Evolutionary conservation across 176 grass and related monocot species (phyloP).

Genomic region (Avena atlantica): DNA sequence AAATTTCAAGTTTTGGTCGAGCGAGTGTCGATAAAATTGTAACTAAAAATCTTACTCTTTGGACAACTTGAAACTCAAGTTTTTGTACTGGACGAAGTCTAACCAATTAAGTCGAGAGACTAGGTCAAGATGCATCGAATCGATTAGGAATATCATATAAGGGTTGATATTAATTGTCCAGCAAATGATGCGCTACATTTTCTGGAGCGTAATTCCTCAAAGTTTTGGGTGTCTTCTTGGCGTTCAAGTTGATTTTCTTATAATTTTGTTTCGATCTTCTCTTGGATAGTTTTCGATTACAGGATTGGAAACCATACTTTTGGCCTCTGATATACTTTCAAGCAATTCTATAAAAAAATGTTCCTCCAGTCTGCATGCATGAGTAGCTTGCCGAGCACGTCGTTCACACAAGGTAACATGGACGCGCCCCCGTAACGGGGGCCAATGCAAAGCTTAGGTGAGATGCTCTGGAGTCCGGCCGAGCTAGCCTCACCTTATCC

Average conservation of each 20-base stretch:
- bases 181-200: neutral
- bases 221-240: too few relatives aligned
- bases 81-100: neutral
- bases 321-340: too few relatives aligned
- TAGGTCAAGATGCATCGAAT: neutral
- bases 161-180: too few relatives aligned
- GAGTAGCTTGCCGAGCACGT: neutral
- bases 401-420: neutral
- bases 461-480: slow-evolving; percentile 30
- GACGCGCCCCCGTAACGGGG: too few relatives aligned
- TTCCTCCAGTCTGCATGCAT: neutral
- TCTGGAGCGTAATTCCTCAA: too few relatives aligned
- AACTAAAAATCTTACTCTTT: neutral
- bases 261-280: too few relatives aligned
- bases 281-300: too few relatives aligned
- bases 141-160: neutral
- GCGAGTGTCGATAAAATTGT: neutral
- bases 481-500: slow-evolving; percentile 24
- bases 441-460: neutral
- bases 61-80: neutral
- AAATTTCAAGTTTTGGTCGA: neutral
- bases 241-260: too few relatives aligned
- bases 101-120: neutral
- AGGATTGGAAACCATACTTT: too few relatives aligned
- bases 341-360: too few relatives aligned